Evolutionary conservation across 2,329 filamentous ascomycete genomes (phyloP), one percentile per base, ranked within the genome.

Genomic region (Alternaria triticina): DNA sequence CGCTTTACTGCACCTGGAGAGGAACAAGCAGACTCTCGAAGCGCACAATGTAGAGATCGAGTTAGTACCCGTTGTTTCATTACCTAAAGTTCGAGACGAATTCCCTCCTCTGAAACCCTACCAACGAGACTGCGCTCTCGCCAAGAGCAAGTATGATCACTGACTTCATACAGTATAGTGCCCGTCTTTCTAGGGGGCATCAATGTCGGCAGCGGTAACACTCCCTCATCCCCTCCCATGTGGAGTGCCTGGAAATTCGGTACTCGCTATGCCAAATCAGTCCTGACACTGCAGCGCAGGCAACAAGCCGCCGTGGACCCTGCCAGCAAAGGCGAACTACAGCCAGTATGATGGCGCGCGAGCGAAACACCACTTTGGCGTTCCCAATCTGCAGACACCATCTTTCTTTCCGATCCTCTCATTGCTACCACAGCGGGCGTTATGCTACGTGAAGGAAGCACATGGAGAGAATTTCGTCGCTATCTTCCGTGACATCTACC

Each of bases 241-340:
- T 44, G 25, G 23, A 11, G 20, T 7, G 17, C 50, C 15, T 27
- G 22, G 15, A 25, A 30, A 20, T 12, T 5, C 13, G 49, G 50
- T 55, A 27, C 50, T 20, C n/a, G 30, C 56, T 49, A 43, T 44
- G 27, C 50, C 33, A n/a, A 5, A 50, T 27, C 27, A 22, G 15
- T 49, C 17, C 61, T 66, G 47, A 67, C 54, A 65, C n/a, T 28
- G 55, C 40, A 36, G 36, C 27, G 46, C 54, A 88, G 90, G 90
- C 54, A 95, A 96, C 78, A 88, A 88, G 68, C 91, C 92, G 0
- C 92, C 92, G 1, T 94, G 91, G 90, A 83, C 83, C 0, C 82
- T 92, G 28, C 87, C 89, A 2, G 88, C 87, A 46, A 94, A 94
- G 82, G 89, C 86, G 22, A 77, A 73, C 1, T 90, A 93, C 73